Percentiles rank a stretch among this genome's conserved stretches.
phyloP scores from a whole-genome alignment of 2,329 filamentous ascomycete species.

The Fusarium virguliforme region DNA sequence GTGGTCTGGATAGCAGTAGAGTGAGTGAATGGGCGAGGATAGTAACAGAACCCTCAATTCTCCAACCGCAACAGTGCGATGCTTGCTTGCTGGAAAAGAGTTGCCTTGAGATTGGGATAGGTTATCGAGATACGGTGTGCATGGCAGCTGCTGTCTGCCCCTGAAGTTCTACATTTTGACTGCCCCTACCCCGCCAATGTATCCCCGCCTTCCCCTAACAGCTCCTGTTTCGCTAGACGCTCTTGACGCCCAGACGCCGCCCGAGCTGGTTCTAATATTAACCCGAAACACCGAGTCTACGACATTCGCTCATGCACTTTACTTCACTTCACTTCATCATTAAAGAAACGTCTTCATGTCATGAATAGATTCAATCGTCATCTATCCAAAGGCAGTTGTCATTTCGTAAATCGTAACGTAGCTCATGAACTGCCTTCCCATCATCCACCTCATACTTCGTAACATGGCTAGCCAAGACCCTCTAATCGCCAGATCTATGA shows the following conservation, averaged over 20 bases:
- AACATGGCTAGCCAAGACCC: conserved; percentile 55
- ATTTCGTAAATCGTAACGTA: conserved; percentile 42
- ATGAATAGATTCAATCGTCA: conserved; percentile 69
- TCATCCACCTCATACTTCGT: conserved; percentile 48
- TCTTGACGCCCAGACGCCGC: neutral
- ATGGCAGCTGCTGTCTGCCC: conserved; percentile 17
- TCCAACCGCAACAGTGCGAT: too few species aligned
- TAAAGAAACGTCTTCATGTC: conserved; percentile 29
- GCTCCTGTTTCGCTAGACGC: conserved; percentile 22
- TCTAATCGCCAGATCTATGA: conserved; percentile 50
- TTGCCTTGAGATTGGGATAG: neutral
- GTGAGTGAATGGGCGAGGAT: neutral
- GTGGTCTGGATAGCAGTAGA: neutral
- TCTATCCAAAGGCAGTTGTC: conserved; percentile 60
- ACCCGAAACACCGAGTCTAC: conserved; percentile 18
- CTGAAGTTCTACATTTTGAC: neutral
- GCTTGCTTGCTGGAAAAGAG: neutral
- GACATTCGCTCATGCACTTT: neutral
- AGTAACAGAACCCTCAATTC: neutral
- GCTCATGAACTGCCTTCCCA: conserved; percentile 44
- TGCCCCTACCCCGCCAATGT: conserved; percentile 35
- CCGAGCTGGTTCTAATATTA: conserved; percentile 1
- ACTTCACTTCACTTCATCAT: conserved; percentile 10
- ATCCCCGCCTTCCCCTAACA: conserved; percentile 31
- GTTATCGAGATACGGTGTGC: conserved; percentile 35